Evolutionary conservation across 495 filamentous ascomycete genomes (phyloP), one percentile per base, ranked within the genome.

Genomic region (Talaromyces nanjingensis): DNA sequence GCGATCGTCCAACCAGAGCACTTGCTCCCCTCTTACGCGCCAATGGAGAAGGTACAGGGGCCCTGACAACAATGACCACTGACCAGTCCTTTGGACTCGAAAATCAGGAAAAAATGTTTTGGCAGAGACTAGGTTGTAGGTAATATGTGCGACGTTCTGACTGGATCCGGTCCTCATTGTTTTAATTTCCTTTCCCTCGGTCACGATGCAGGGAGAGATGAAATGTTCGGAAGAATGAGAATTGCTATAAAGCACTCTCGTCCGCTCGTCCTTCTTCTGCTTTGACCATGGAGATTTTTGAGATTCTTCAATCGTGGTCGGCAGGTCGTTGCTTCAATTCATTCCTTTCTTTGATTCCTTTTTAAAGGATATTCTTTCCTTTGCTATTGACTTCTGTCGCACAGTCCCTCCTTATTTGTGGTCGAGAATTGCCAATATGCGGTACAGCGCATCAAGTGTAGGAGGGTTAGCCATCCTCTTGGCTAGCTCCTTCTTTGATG

Each of bases 1-100:
- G 59, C 59, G 59, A 39, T 20, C 59, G 34, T 47, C 59, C 33
- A 61, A 59, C 57, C 57, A 59, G 31, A 59, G 29, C 18, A 56
- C 53, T 56, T 56, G 53, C 53, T 56, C 53, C 53, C 53, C 53
- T 56, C 53, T 56, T 56, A 56, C 53, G 53, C 53, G 34, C 57
- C 57, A 39, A 39, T 6, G 29, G 33, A 33, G 33, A 20, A 39
- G 34, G 18, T 22, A 37, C 18, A 24, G 22, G 22, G 39, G 31
- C 37, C 33, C 20, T 20, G 37, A 27, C 18, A 45, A 61, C n/a
- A 45, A 31, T 61, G 33, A n/a, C 37, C 37, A 20, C 37, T 52
- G 59, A 27, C 53, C 27, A 16, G 53, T 56, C 53, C 53, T 56
- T 22, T 56, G 12, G 53, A 16, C 53, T 56, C 20, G 53, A 27